Evolutionary conservation across 225 moss, liverwort and hornwort genomes (phyloP).

Genomic region (Physcomitrellopsis africana): DNA sequence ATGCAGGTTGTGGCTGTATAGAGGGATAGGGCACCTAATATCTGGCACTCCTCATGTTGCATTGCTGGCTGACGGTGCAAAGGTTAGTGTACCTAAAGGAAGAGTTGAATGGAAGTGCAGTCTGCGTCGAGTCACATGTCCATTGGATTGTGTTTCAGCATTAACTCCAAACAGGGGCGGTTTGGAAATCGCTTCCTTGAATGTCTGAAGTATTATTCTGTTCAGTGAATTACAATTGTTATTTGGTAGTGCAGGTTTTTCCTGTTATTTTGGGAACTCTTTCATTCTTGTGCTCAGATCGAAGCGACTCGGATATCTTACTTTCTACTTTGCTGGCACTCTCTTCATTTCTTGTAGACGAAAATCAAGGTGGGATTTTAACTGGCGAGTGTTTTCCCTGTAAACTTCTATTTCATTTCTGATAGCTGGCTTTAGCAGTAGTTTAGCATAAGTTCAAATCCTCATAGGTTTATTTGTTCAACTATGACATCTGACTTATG

Average conservation of each 20-base stretch:
- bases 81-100: constrained; percentile 44
- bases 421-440: neutral
- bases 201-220: neutral
- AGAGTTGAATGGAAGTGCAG: neutral
- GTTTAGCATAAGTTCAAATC: neutral
- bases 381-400: neutral
- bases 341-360: constrained; percentile 75
- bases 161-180: neutral
- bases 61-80: constrained; percentile 64
- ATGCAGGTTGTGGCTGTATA: constrained; percentile 75
- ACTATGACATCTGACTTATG: neutral
- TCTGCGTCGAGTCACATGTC: neutral
- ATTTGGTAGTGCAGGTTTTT: constrained; percentile 56
- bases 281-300: constrained; percentile 48
- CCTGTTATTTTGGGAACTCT: constrained; percentile 71
- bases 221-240: constrained; percentile 2
- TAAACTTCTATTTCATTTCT: neutral
- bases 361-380: constrained; percentile 48
- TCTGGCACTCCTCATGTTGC: constrained; percentile 65
- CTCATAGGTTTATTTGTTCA: neutral
- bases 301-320: constrained; percentile 60
- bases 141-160: neutral
- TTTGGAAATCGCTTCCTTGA: neutral
- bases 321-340: constrained; percentile 63
- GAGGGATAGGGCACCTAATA: constrained; percentile 70